Evolutionary conservation across 192 early-diverging fungal genomes (phyloP).

Genomic region (Geosiphon pyriformis): DNA sequence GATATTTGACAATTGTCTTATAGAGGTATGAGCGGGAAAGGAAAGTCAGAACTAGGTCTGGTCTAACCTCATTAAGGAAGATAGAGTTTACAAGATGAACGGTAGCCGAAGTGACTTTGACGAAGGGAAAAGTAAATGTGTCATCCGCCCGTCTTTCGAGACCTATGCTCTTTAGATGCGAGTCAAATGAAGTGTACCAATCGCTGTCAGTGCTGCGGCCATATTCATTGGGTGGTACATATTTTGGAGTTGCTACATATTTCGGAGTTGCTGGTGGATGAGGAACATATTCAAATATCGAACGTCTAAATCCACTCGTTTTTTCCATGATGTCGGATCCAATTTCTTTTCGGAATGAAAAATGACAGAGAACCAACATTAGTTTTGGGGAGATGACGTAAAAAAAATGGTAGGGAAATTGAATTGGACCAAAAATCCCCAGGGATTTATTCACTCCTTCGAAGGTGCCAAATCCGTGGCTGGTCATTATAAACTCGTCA

Average conservation of each 20-base stretch:
- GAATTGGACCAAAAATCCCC: neutral
- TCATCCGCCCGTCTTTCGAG: constrained; percentile 1
- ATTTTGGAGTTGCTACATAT: neutral
- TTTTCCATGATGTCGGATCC: neutral
- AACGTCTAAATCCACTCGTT: neutral
- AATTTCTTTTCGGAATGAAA: neutral
- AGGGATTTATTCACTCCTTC: constrained; percentile 11
- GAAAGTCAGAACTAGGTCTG: no score
- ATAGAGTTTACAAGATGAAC: no score
- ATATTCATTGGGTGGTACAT: neutral
- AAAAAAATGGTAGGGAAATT: constrained; percentile 24
- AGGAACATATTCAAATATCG: constrained; percentile 7
- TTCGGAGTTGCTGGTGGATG: neutral
- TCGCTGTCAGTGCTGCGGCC: neutral
- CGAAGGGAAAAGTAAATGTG: constrained; percentile 2
- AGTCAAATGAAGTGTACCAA: neutral
- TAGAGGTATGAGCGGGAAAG: constrained; percentile 8
- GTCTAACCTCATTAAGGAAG: constrained; percentile 5
- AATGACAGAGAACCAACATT: constrained; percentile 21
- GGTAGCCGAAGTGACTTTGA: constrained; percentile 8
- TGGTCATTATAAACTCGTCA: constrained; percentile 33
- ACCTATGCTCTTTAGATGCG: constrained; percentile 1
- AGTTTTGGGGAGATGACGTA: constrained; percentile 31
- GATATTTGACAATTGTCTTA: constrained; percentile 11
- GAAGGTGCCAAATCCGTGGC: constrained; percentile 27